These are phyloP conservation scores for Trichosporon sp. DNA, from an alignment of 1,284 basidiomycete genomes.

Conservation along the genomic window DNA sequence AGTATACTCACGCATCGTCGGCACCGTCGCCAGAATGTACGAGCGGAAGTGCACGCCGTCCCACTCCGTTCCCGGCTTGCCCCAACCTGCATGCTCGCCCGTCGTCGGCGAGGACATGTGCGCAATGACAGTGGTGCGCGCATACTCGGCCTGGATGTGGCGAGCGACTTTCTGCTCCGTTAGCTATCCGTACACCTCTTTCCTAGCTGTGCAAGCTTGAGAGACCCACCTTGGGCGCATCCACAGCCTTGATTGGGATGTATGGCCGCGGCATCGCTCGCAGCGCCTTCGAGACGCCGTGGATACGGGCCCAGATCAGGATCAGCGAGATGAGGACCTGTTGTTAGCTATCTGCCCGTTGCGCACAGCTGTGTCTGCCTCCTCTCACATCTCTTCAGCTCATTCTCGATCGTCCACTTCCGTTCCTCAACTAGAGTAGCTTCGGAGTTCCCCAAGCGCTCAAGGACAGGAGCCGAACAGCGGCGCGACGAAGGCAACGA, in stretches of 20 bases:
- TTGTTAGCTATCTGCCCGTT: neutral
- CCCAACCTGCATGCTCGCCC: constrained; percentile 76
- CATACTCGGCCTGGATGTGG: constrained; percentile 76
- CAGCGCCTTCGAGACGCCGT: constrained; percentile 48
- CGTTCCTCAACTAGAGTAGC: too few species aligned
- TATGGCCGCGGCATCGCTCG: constrained; percentile 69
- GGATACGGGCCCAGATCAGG: constrained; percentile 47
- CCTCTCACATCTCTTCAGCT: too few species aligned
- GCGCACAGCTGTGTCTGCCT: too few species aligned
- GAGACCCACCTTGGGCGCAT: constrained; percentile 69
- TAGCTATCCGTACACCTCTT: neutral
- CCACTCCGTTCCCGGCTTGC: constrained; percentile 61
- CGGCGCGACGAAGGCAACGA: too few species aligned
- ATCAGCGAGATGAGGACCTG: constrained; percentile 44
- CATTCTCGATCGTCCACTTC: too few species aligned
- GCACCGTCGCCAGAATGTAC: constrained; percentile 44
- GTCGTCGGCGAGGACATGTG: constrained; percentile 74
- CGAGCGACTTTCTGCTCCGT: constrained; percentile 66
- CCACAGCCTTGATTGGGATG: constrained; percentile 64
- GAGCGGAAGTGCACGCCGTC: constrained; percentile 50
- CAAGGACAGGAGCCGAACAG: too few species aligned
- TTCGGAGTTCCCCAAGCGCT: too few species aligned
- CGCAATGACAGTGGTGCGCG: constrained; percentile 72
- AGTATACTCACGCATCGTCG: constrained; percentile 44
- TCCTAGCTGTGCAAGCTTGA: neutral